Evolutionary conservation across 2,329 filamentous ascomycete genomes (phyloP).

Genomic region (Kalmusia sp.): DNA sequence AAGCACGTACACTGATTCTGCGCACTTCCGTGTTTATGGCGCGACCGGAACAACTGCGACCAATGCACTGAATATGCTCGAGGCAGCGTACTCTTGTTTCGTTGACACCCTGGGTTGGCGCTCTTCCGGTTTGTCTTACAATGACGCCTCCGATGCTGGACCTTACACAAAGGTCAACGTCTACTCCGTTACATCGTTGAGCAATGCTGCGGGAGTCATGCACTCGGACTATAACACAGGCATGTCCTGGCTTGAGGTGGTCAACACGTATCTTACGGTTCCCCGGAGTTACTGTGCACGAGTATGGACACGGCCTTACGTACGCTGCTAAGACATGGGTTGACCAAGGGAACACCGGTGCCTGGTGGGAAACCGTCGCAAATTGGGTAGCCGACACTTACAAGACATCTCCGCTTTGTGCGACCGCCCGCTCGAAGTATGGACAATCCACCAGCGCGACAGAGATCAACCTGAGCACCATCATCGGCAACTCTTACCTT

Average conservation of each 20-base stretch:
- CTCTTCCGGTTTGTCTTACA: slow-evolving; percentile 28
- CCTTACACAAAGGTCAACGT: slow-evolving; percentile 57
- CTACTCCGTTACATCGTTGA: slow-evolving; percentile 41
- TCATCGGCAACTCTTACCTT: slow-evolving; percentile 56
- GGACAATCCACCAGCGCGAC: slow-evolving; percentile 46
- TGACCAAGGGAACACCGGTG: slow-evolving; percentile 54
- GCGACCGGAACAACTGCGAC: slow-evolving; percentile 36
- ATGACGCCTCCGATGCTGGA: slow-evolving; percentile 40
- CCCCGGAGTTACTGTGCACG: slow-evolving; percentile 56
- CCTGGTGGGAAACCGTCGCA: slow-evolving; percentile 61
- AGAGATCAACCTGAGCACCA: slow-evolving; percentile 52
- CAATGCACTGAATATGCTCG: slow-evolving; percentile 51
- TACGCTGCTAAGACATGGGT: slow-evolving; percentile 47
- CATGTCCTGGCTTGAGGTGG: slow-evolving; percentile 54
- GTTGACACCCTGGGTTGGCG: slow-evolving; percentile 26
- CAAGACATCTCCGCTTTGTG: slow-evolving; percentile 53
- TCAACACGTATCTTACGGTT: slow-evolving; percentile 46
- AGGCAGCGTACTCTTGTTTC: slow-evolving; percentile 49
- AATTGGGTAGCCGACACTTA: slow-evolving; percentile 60
- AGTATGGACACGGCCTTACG: slow-evolving; percentile 58
- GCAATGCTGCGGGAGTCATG: slow-evolving; percentile 53
- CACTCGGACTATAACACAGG: slow-evolving; percentile 50
- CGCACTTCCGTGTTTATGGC: slow-evolving; percentile 52
- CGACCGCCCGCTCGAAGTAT: slow-evolving; percentile 42
- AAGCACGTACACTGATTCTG: slow-evolving; percentile 19